These are phyloP conservation scores for Kurtzmaniella fragi DNA, from an alignment of 805 yeast species.

Conservation along the genomic window DNA sequence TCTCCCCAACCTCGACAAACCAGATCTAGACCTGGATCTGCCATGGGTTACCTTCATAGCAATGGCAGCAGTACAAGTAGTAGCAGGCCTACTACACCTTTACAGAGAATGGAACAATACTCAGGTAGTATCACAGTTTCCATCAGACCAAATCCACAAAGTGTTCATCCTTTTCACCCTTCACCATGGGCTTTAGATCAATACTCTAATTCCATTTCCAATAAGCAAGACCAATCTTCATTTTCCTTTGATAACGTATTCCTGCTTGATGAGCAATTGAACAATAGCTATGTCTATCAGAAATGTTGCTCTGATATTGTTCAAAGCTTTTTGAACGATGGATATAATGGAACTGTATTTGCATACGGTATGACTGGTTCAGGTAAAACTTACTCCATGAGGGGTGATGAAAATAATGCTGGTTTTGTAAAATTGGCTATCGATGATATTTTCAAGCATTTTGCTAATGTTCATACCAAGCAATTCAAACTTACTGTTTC, in stretches of 20 bases:
- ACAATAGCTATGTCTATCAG: slow-evolving; percentile 60
- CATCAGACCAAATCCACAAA: slow-evolving; percentile 68
- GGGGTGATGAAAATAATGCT: slow-evolving; percentile 56
- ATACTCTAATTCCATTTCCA: slow-evolving; percentile 33
- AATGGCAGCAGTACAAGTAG: slow-evolving; percentile 10
- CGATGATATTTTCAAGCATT: slow-evolving; percentile 43
- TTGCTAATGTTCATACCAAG: slow-evolving; percentile 31
- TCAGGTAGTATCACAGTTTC: slow-evolving; percentile 74
- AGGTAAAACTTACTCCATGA: slow-evolving; percentile 87
- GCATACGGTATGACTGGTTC: slow-evolving; percentile 96
- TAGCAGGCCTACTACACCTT: slow-evolving; percentile 36
- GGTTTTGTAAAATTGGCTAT: slow-evolving; percentile 74
- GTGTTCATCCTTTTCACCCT: slow-evolving; percentile 26
- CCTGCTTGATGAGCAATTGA: slow-evolving; percentile 36
- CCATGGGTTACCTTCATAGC: slow-evolving; percentile 18
- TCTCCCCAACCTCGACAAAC: slow-evolving; percentile 19
- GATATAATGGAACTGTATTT: slow-evolving; percentile 83
- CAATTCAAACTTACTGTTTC: slow-evolving; percentile 54
- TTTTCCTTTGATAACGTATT: slow-evolving; percentile 80
- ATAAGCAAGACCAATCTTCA: slow-evolving; percentile 50
- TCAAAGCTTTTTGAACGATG: slow-evolving; percentile 53
- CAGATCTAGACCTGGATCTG: slow-evolving; percentile 30
- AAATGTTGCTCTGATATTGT: slow-evolving; percentile 49
- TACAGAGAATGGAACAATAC: slow-evolving; percentile 37
- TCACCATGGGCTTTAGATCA: slow-evolving; percentile 45